phyloP scores from a whole-genome alignment of 1,284 basidiomycete genomes.

The Abortiporus biennis region DNA sequence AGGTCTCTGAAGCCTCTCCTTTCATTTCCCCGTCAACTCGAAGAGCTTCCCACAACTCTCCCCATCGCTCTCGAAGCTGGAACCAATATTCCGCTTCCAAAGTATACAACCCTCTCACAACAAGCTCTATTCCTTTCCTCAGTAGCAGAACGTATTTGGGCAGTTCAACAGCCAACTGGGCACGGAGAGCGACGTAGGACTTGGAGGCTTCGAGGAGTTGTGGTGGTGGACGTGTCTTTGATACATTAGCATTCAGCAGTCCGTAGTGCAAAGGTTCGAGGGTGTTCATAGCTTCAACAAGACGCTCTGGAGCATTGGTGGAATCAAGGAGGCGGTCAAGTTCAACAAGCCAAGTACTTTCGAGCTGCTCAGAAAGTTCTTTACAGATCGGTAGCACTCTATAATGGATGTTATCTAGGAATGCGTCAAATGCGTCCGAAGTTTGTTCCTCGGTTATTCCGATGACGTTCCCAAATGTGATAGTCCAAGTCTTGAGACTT shows the following conservation, averaged over 20 bases:
- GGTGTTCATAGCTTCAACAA: constrained; percentile 63
- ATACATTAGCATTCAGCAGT: constrained; percentile 54
- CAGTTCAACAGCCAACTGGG: constrained; percentile 61
- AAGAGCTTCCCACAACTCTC: constrained; percentile 72
- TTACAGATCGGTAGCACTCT: constrained; percentile 47
- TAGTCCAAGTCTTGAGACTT: constrained; percentile 52
- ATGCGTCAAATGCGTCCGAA: constrained; percentile 71
- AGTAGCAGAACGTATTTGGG: constrained; percentile 56
- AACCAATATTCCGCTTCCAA: constrained; percentile 57
- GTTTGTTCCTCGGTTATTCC: constrained; percentile 45
- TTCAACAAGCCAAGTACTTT: constrained; percentile 46
- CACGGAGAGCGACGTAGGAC: constrained; percentile 67
- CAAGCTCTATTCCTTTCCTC: constrained; percentile 46
- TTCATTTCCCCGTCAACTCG: constrained; percentile 69
- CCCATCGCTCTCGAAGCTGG: constrained; percentile 57
- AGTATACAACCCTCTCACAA: constrained; percentile 42
- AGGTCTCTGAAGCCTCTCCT: constrained; percentile 58
- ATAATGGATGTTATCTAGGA: constrained; percentile 49
- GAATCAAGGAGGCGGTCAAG: constrained; percentile 50
- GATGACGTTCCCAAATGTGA: constrained; percentile 60
- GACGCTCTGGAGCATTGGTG: constrained; percentile 53
- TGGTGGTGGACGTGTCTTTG: constrained; percentile 56
- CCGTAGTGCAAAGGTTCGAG: constrained; percentile 63
- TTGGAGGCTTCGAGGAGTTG: constrained; percentile 63
- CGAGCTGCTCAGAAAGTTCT: constrained; percentile 45